Percentiles rank a stretch among this genome's conserved stretches.
Evolutionary conservation across 345 rosid species (phyloP).

Genomic region (Dovyalis caffra): DNA sequence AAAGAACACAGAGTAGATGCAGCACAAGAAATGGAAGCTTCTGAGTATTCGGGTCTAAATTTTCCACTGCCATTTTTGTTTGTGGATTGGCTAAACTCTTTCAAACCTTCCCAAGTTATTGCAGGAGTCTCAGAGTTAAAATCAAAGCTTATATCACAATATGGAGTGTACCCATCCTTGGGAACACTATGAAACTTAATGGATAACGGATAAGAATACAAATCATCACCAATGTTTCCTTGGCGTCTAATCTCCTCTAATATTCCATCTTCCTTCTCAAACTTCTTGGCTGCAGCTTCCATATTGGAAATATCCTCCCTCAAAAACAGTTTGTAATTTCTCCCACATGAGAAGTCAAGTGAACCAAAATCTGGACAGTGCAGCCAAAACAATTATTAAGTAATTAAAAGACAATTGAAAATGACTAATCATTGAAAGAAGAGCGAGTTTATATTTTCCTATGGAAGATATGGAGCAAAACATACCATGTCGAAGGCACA

Average conservation of each 20-base stretch:
- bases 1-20: conserved; percentile 47
- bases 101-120: conserved; percentile 10
- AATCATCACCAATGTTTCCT: conserved; percentile 43
- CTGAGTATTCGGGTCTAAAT: conserved; percentile 19
- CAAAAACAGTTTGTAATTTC: conserved; percentile 54
- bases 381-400: conserved; percentile 12
- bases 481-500: conserved; percentile 91
- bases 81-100: conserved; percentile 20
- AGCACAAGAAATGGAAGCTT: conserved; percentile 40
- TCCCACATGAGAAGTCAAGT: conserved; percentile 74
- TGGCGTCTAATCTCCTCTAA: conserved; percentile 37
- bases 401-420: conserved; percentile 2
- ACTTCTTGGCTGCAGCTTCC: conserved; percentile 85
- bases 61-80: conserved; percentile 21
- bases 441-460: neutral
- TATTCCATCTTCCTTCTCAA: conserved; percentile 62
- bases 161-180: conserved; percentile 67
- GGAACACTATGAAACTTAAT: conserved; percentile 28
- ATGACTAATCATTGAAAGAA: neutral
- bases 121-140: conserved; percentile 14
- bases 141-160: conserved; percentile 56
- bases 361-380: conserved; percentile 52
- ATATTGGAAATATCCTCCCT: conserved; percentile 64
- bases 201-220: conserved; percentile 51
- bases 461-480: conserved; percentile 1